phyloP scores from a whole-genome alignment of 768 basidiomycete genomes.

The Hysterangium stoloniferum region DNA sequence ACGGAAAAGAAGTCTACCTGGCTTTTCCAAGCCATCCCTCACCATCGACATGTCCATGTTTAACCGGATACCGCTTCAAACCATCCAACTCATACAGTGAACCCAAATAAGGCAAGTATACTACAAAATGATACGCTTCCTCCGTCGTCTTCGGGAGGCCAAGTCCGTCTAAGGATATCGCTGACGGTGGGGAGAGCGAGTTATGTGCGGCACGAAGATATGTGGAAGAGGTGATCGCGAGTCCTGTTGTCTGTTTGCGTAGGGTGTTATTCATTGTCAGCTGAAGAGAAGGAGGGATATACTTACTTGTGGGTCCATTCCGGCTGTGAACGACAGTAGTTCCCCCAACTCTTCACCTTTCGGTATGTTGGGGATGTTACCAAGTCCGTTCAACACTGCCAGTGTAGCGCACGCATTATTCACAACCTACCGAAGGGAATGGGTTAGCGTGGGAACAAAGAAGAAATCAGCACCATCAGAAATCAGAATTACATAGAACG shows the following conservation, averaged over 20 bases:
- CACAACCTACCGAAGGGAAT: conserved; percentile 46
- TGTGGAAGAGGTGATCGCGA: conserved; percentile 73
- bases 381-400: conserved; percentile 86
- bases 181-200: conserved; percentile 81
- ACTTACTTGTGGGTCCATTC: conserved; percentile 70
- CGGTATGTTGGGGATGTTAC: conserved; percentile 62
- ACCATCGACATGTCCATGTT: conserved; percentile 67
- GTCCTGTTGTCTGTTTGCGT: conserved; percentile 29
- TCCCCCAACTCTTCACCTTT: conserved; percentile 64
- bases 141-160: conserved; percentile 56
- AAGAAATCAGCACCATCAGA: too few species aligned
- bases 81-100: conserved; percentile 92
- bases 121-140: conserved; percentile 96
- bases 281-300: not conserved
- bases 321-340: conserved; percentile 66
- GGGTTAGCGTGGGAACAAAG: too few species aligned
- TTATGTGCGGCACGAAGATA: conserved; percentile 87
- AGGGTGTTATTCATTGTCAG: not conserved
- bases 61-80: conserved; percentile 68
- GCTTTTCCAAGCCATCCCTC: conserved; percentile 84
- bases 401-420: conserved; percentile 97
- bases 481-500: too few species aligned
- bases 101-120: conserved; percentile 82
- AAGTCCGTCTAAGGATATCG: conserved; percentile 82
- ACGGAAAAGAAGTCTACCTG: conserved; percentile 37